phyloP scores from a whole-genome alignment of 257 asterid species.

The Jacaranda mimosifolia region DNA sequence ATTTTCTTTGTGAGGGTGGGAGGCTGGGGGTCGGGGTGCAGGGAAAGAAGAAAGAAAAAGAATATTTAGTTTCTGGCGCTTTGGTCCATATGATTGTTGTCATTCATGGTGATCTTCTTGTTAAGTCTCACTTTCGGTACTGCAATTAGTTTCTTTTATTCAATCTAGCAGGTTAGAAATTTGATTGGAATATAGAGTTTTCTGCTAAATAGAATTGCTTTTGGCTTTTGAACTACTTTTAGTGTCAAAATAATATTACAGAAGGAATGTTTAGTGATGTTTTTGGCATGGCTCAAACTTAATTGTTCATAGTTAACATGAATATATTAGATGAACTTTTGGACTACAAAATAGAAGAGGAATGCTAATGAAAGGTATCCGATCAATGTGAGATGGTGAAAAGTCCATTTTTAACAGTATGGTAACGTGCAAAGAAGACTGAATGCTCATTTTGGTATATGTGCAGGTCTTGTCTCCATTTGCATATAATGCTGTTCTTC shows the following conservation, averaged over 20 bases:
- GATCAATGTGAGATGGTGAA: neutral
- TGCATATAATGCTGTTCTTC: neutral
- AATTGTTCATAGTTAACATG: neutral
- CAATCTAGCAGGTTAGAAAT: neutral
- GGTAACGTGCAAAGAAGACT: neutral
- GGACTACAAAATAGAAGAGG: neutral
- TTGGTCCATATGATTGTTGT: neutral
- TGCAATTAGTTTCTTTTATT: neutral
- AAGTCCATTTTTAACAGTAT: neutral
- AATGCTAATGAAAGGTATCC: slow-evolving; percentile 1
- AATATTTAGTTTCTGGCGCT: no score
- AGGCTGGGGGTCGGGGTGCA: neutral
- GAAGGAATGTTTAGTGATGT: neutral
- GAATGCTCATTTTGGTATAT: neutral
- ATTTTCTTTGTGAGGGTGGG: no score
- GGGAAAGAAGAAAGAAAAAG: slow-evolving; percentile 8
- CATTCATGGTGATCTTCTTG: neutral
- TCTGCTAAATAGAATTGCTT: slow-evolving; percentile 3
- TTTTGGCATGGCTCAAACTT: neutral
- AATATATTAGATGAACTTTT: neutral
- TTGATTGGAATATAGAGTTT: neutral
- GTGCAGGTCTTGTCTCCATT: neutral
- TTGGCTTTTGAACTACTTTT: slow-evolving; percentile 16
- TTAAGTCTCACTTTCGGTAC: neutral
- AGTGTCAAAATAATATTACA: neutral